Conservation (phyloP, 208 protist genomes). For the Trypanosoma congolense region DNA sequence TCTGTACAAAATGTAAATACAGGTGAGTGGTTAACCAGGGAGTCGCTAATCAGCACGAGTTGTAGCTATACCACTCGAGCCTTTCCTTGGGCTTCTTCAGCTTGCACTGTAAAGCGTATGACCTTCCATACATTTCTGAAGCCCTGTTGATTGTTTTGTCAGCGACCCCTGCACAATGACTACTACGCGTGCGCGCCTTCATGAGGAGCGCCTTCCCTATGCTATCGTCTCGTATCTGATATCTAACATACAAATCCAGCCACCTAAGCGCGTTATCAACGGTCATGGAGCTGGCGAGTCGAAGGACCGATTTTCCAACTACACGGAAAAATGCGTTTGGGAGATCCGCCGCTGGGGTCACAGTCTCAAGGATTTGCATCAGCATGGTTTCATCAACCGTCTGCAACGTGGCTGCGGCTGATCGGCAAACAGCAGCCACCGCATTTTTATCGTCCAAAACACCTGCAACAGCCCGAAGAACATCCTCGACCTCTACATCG, state of each 20-base stretch:
- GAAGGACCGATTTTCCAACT: conserved; percentile 41
- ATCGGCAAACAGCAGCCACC: conserved; percentile 36
- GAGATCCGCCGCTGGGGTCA: conserved; percentile 21
- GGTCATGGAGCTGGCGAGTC: conserved; percentile 27
- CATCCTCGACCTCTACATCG: conserved; percentile 45
- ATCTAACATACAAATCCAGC: conserved; percentile 54
- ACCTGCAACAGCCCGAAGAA: conserved; percentile 39
- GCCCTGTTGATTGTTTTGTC: conserved; percentile 21
- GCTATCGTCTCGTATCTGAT: conserved; percentile 58
- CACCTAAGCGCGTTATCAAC: conserved; percentile 49
- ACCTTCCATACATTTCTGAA: conserved; percentile 18
- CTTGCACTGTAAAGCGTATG: conserved; percentile 13
- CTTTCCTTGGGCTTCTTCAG: conserved; percentile 19
- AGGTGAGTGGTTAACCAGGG: background rate
- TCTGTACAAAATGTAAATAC: background rate
- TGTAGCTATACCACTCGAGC: conserved; percentile 14
- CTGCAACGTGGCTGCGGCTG: conserved; percentile 23
- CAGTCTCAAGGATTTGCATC: conserved; percentile 49
- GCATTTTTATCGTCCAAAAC: conserved; percentile 16
- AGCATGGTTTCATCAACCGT: conserved; percentile 42
- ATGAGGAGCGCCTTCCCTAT: conserved; percentile 45
- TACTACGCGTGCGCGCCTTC: conserved; percentile 19
- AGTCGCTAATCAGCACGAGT: background rate
- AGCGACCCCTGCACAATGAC: background rate
- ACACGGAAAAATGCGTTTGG: conserved; percentile 59